These are phyloP conservation scores for Trichoderma koningiopsis DNA, from an alignment of 2,329 filamentous ascomycete genomes.

Conservation along the genomic window DNA sequence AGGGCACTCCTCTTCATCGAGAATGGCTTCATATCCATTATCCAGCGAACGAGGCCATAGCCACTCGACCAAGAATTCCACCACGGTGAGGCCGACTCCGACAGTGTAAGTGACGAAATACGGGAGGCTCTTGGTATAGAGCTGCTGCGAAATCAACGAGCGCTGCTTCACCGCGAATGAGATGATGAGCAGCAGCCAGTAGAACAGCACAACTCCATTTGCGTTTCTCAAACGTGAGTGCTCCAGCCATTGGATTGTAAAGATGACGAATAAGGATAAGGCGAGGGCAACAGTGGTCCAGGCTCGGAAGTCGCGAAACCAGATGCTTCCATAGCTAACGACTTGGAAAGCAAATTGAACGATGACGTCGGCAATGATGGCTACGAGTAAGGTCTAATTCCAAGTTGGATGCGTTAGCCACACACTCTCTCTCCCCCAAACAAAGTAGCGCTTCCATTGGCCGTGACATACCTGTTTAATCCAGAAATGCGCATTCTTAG, in stretches of 20 bases:
- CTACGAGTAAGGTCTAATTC: slow-evolving; percentile 59
- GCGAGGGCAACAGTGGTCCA: slow-evolving; percentile 77
- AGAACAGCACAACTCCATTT: slow-evolving; percentile 86
- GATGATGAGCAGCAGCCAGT: slow-evolving; percentile 86
- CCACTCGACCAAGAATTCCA: slow-evolving; percentile 81
- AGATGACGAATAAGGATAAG: slow-evolving; percentile 72
- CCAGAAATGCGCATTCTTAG: slow-evolving; percentile 92
- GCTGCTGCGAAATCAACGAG: slow-evolving; percentile 77
- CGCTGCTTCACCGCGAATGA: slow-evolving; percentile 80
- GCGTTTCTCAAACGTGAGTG: slow-evolving; percentile 80
- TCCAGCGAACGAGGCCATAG: slow-evolving; percentile 74
- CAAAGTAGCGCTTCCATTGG: neutral
- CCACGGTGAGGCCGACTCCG: slow-evolving; percentile 67
- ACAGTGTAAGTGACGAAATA: slow-evolving; percentile 79
- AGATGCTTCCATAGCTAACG: slow-evolving; percentile 66
- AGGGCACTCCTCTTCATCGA: slow-evolving; percentile 66
- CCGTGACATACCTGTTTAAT: slow-evolving; percentile 70
- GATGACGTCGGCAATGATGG: slow-evolving; percentile 67
- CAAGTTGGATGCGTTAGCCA: neutral
- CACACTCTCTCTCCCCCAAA: neutral
- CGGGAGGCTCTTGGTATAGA: slow-evolving; percentile 65
- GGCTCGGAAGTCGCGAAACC: slow-evolving; percentile 81
- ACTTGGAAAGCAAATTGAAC: slow-evolving; percentile 78
- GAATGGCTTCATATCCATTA: slow-evolving; percentile 60
- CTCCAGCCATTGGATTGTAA: slow-evolving; percentile 81